Evolutionary conservation across 2,329 filamentous ascomycete genomes (phyloP), one percentile per base, ranked within the genome.

Genomic region (Orbilia brochopaga): DNA sequence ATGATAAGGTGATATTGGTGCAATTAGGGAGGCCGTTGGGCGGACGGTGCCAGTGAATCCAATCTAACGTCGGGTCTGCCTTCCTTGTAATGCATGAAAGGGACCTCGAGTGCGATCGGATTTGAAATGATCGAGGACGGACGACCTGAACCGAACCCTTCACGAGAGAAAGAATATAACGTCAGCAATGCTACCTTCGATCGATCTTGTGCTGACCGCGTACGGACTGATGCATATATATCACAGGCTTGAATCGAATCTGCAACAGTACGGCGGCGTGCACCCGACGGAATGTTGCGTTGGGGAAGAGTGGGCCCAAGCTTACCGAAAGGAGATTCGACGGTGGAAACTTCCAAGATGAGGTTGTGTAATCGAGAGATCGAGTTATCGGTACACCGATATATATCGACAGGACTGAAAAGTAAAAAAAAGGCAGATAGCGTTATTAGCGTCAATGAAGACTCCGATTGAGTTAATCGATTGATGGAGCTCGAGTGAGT

Each of bases 21-120:
- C 55, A 58, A n/a, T 70, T 70, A 70, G 66, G 66, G 66, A 27
- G 66, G 66, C 35, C 66, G 59, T 37, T 70, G 66, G 40, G 55
- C 54, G 30, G 66, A 62, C 59, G 66, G 59, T 37, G 40, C 35
- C 51, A 64, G 19, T 17, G 35, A 51, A 51, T 64, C 60, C 52
- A 64, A 64, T 70, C 66, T 70, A 64, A 64, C 59, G 66, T 64
- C 66, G 59, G 66, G 66, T 70, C 59, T 64, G 32, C 59, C 66
- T 70, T 63, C 66, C 66, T 70, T 53, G 54, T 59, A 70, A 70
- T 70, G 66, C 66, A 70, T 70, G 66, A 70, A 70, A 70, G 59
- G 66, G 59, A 70, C 54, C 48, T 59, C 44, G 59, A 55, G 48
- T 24, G 60, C 30, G 54, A 70, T 44, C 42, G 55, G 44, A 52